Conservation (phyloP, 768 basidiomycete species). For the Suillus weaverae region DNA sequence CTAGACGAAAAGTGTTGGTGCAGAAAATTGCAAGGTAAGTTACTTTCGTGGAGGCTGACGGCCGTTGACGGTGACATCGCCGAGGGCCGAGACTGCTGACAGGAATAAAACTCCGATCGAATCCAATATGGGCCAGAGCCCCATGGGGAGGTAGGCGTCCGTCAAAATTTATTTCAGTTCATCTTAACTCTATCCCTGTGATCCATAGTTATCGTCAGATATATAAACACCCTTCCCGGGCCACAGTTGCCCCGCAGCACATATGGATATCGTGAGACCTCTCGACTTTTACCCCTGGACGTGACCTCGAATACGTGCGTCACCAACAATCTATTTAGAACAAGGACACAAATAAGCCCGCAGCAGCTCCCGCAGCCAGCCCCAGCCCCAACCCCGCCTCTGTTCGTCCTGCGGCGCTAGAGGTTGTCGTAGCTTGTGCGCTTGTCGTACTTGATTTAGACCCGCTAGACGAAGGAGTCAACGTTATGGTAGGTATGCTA, state of each 20-base stretch:
- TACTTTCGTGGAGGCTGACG: too few species aligned
- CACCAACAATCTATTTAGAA: neutral
- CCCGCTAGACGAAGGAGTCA: neutral
- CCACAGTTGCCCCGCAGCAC: neutral
- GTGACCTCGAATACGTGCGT: neutral
- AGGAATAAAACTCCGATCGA: too few species aligned
- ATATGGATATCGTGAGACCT: neutral
- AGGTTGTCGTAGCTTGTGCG: slow-evolving; percentile 1
- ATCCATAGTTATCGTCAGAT: neutral
- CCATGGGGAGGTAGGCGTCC: too few species aligned
- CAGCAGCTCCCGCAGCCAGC: neutral
- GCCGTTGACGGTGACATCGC: too few species aligned
- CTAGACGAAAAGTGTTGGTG: too few species aligned
- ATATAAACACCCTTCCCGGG: neutral
- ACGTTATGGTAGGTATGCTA: neutral
- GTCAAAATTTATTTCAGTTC: too few species aligned
- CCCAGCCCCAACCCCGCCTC: neutral
- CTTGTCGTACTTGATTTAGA: neutral
- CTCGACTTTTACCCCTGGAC: neutral
- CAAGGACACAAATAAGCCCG: slow-evolving; percentile 11
- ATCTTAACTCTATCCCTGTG: neutral
- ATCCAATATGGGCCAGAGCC: too few species aligned
- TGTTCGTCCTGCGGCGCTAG: slow-evolving; percentile 11
- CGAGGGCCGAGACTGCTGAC: too few species aligned
- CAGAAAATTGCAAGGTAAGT: too few species aligned